Evolutionary conservation across 176 grass and related monocot species (phyloP).

Genomic region (Neostapfia colusana): DNA sequence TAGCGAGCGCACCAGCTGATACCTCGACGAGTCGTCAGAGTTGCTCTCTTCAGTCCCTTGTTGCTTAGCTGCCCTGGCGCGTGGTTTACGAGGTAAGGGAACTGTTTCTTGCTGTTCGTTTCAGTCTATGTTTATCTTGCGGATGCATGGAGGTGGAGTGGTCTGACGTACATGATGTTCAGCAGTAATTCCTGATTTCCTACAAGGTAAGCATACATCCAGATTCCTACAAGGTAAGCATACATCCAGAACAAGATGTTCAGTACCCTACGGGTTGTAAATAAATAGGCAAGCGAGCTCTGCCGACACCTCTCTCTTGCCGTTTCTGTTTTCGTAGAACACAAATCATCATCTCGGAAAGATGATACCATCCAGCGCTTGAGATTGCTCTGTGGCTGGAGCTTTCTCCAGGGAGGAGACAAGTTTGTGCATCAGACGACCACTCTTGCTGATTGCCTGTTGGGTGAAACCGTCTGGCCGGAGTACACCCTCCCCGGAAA

Average conservation of each 20-base stretch:
- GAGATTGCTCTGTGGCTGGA: background rate
- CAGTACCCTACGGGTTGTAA: background rate
- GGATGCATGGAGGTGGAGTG: background rate
- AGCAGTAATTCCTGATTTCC: background rate
- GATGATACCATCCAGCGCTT: too few relatives aligned
- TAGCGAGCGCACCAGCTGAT: background rate
- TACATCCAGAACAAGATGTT: background rate
- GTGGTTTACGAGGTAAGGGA: slow-evolving; percentile 13
- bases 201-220: slow-evolving; percentile 17
- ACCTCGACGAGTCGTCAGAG: background rate
- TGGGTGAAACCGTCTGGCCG: background rate
- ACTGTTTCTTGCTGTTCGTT: background rate
- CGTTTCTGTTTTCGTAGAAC: background rate
- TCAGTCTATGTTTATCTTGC: background rate
- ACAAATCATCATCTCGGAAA: background rate
- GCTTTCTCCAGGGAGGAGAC: background rate
- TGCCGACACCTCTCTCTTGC: background rate
- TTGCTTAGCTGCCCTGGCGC: background rate
- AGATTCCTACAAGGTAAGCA: too few relatives aligned
- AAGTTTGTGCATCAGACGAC: background rate
- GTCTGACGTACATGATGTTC: background rate
- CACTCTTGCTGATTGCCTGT: background rate
- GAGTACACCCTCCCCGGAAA: too few relatives aligned
- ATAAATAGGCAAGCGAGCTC: background rate
- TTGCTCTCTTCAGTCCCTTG: background rate